phyloP scores from a whole-genome alignment of 176 grass and related monocot genomes.

The Oropetium thomaeum region DNA sequence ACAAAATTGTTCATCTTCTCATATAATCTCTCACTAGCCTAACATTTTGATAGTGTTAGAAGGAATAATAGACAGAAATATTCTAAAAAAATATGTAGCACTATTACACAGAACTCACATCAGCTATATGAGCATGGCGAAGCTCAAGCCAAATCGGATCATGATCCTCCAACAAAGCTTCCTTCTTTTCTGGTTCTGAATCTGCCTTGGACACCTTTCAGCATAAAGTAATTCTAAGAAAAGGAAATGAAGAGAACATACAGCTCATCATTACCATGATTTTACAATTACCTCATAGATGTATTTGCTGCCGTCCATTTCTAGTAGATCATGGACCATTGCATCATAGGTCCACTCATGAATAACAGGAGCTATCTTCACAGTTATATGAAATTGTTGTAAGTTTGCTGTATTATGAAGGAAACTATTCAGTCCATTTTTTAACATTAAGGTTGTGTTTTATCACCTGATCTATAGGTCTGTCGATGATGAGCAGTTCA shows the following conservation, averaged over 20 bases:
- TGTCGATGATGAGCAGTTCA: conserved; percentile 82
- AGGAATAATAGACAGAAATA: conserved; percentile 26
- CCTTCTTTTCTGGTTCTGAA: conserved; percentile 72
- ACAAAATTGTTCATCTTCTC: conserved; percentile 88
- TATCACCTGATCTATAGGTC: conserved; percentile 89
- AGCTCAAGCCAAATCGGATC: conserved; percentile 95
- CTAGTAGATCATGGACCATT: conserved; percentile 91
- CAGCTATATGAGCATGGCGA: conserved; percentile 92
- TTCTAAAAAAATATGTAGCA: conserved; percentile 9
- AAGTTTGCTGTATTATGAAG: conserved; percentile 14
- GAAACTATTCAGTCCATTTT: background rate
- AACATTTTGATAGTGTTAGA: conserved; percentile 35
- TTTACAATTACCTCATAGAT: conserved; percentile 66
- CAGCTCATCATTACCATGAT: background rate
- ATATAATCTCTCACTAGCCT: conserved; percentile 93
- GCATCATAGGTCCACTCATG: conserved; percentile 99
- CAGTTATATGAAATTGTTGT: conserved; percentile 43
- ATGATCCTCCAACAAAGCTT: conserved; percentile 83
- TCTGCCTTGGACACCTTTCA: conserved; percentile 64
- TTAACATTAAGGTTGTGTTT: conserved; percentile 11
- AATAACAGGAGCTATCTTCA: conserved; percentile 96
- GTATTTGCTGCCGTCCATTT: conserved; percentile 95
- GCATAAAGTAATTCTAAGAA: conserved; percentile 36
- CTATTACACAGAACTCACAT: conserved; percentile 59
- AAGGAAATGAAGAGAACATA: conserved; percentile 5